These are phyloP conservation scores for Solioccasus polychromus DNA, from an alignment of 768 basidiomycete species.

Conservation along the genomic window DNA sequence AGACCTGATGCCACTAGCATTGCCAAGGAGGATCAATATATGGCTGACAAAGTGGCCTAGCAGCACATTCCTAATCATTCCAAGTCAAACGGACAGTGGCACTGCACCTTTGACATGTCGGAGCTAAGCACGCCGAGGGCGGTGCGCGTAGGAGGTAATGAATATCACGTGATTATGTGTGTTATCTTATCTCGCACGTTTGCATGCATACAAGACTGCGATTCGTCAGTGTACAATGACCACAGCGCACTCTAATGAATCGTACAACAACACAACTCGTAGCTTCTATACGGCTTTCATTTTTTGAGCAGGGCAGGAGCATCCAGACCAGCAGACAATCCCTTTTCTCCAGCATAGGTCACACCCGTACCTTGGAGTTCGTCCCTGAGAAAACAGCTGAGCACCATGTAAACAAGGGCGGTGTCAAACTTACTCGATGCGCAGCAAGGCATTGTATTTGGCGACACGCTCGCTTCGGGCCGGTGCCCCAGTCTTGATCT, in stretches of 20 bases:
- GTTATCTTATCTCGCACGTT: constrained; percentile 26
- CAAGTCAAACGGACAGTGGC: constrained; percentile 19
- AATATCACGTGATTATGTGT: constrained; percentile 16
- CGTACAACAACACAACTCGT: constrained; percentile 22
- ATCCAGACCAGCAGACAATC: constrained; percentile 74
- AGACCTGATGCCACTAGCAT: background rate
- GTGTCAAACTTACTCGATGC: constrained; percentile 70
- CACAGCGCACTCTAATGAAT: constrained; percentile 26
- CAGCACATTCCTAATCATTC: constrained; percentile 9
- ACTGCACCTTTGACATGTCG: constrained; percentile 21
- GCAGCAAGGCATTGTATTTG: constrained; percentile 88
- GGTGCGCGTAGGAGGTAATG: constrained; percentile 11
- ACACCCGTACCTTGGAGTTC: constrained; percentile 65
- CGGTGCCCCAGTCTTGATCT: constrained; percentile 99
- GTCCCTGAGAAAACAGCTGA: constrained; percentile 48
- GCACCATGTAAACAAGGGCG: background rate
- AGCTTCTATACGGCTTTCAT: constrained; percentile 28
- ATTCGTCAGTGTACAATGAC: constrained; percentile 27
- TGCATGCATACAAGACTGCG: constrained; percentile 9
- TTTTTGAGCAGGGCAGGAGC: constrained; percentile 72
- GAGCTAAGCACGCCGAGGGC: constrained; percentile 2
- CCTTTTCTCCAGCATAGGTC: constrained; percentile 73
- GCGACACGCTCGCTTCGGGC: constrained; percentile 95
- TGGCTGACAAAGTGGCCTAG: constrained; percentile 7
- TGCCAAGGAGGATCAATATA: constrained; percentile 2